Percentiles rank a stretch among this genome's conserved stretches.
phyloP scores from a whole-genome alignment of 2,329 filamentous ascomycete species.

The Hyphodiscus sp. region DNA sequence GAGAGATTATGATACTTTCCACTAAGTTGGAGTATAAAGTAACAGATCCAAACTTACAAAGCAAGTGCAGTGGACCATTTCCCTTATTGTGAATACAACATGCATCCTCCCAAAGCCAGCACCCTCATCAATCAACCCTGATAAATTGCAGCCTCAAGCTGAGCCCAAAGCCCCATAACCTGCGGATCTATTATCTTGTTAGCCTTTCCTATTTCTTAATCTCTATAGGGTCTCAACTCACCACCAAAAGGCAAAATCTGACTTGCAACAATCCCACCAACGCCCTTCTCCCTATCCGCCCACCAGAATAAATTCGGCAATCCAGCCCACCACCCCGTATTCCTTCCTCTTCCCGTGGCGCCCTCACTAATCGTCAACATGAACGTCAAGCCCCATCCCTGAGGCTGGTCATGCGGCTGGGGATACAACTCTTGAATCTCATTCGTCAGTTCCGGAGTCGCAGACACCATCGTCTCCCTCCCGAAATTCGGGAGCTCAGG shows the following conservation, averaged over 20 bases:
- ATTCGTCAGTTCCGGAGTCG: constrained; percentile 45
- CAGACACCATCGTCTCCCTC: constrained; percentile 36
- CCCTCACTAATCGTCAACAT: constrained; percentile 40
- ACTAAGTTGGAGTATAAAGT: too few relatives aligned
- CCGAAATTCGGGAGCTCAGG: constrained; percentile 47
- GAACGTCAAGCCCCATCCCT: constrained; percentile 59
- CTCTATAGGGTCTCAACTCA: constrained; percentile 4
- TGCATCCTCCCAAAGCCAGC: background rate
- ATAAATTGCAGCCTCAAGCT: constrained; percentile 11
- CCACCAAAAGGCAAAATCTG: constrained; percentile 45
- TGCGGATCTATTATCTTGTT: constrained; percentile 6
- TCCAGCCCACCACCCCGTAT: constrained; percentile 52
- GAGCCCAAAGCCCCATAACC: constrained; percentile 12
- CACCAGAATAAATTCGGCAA: constrained; percentile 57
- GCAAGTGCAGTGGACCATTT: background rate
- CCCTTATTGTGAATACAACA: background rate
- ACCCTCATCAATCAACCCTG: background rate
- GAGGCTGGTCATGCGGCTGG: constrained; percentile 42
- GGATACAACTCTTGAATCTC: constrained; percentile 44
- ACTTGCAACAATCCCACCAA: constrained; percentile 45
- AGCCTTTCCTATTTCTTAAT: background rate
- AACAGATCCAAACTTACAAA: background rate
- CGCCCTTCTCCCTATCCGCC: constrained; percentile 52
- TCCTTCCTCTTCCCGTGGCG: constrained; percentile 45
- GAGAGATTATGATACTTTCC: too few relatives aligned